phyloP scores from a whole-genome alignment of 2,329 filamentous ascomycete species.

The Ascochyta pisi region DNA sequence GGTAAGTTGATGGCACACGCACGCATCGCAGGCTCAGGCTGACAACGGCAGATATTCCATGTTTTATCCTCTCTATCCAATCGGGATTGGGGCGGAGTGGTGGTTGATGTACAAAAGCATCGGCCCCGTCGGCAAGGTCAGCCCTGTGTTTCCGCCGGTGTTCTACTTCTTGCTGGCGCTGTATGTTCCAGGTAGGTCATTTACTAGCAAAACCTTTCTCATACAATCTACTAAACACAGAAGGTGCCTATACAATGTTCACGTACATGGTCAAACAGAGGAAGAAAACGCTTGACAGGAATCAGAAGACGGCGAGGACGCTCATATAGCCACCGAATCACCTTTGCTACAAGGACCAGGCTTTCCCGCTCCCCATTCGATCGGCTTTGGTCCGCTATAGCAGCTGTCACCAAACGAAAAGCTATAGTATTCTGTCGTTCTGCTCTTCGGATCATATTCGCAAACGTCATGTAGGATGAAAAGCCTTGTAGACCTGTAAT shows the following conservation, averaged over 20 bases:
- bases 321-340: too few relatives aligned
- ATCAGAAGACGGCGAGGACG: neutral
- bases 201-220: neutral
- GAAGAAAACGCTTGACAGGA: slow-evolving; percentile 23
- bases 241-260: slow-evolving; percentile 37
- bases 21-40: neutral
- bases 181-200: slow-evolving; percentile 32
- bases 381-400: too few relatives aligned
- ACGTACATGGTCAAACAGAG: slow-evolving; percentile 40
- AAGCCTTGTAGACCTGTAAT: slow-evolving; percentile 30
- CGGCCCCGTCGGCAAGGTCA: slow-evolving; percentile 20
- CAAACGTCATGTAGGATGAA: neutral
- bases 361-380: too few relatives aligned
- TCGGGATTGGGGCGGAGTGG: slow-evolving; percentile 38
- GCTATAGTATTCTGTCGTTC: too few relatives aligned
- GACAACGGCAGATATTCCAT: slow-evolving; percentile 17
- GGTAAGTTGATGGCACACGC: slow-evolving; percentile 13
- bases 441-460: too few relatives aligned
- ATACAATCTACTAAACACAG: too few relatives aligned
- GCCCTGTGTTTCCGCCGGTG: slow-evolving; percentile 17
- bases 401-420: too few relatives aligned
- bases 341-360: too few relatives aligned
- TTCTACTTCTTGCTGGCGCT: slow-evolving; percentile 33
- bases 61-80: slow-evolving; percentile 35
- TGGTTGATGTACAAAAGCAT: slow-evolving; percentile 32